A percentile compares a stretch with the other conserved stretches of the same genome.
Evolutionary conservation across 169 alveolate genomes (phyloP).

Genomic region (Cryptosporidium parvum): DNA sequence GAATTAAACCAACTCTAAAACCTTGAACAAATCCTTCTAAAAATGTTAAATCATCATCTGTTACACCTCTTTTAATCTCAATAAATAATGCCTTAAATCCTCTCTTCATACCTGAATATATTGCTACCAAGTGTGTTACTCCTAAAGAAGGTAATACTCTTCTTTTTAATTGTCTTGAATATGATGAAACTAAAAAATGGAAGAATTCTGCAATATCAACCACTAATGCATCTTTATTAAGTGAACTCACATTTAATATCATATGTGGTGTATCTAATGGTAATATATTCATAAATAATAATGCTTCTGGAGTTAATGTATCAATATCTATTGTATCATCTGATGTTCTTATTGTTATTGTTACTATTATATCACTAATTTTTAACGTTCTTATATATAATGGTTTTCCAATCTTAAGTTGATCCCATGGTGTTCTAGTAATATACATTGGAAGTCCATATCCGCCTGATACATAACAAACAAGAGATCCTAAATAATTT

Average conservation of each 20-base stretch:
- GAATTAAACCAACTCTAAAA: constrained; percentile 87
- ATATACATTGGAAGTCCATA: constrained; percentile 68
- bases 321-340: constrained; percentile 83
- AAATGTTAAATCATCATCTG: constrained; percentile 79
- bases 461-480: constrained; percentile 73
- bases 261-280: constrained; percentile 93
- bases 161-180: constrained; percentile 89
- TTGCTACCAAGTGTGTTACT: constrained; percentile 89
- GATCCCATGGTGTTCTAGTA: constrained; percentile 77
- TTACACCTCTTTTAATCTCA: constrained; percentile 85
- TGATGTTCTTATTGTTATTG: constrained; percentile 89
- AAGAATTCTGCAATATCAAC: constrained; percentile 87
- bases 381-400: constrained; percentile 84
- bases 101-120: constrained; percentile 86
- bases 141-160: constrained; percentile 91
- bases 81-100: constrained; percentile 84
- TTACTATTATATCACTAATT: constrained; percentile 85
- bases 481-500: constrained; percentile 47
- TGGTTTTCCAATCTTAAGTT: constrained; percentile 82
- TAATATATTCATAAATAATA: constrained; percentile 88
- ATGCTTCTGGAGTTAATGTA: constrained; percentile 81
- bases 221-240: constrained; percentile 82
- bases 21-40: constrained; percentile 90
- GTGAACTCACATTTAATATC: constrained; percentile 86
- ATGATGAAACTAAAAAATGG: constrained; percentile 85